Conservation (phyloP, 2,329 filamentous ascomycete genomes). For the Diaporthe sp. region DNA sequence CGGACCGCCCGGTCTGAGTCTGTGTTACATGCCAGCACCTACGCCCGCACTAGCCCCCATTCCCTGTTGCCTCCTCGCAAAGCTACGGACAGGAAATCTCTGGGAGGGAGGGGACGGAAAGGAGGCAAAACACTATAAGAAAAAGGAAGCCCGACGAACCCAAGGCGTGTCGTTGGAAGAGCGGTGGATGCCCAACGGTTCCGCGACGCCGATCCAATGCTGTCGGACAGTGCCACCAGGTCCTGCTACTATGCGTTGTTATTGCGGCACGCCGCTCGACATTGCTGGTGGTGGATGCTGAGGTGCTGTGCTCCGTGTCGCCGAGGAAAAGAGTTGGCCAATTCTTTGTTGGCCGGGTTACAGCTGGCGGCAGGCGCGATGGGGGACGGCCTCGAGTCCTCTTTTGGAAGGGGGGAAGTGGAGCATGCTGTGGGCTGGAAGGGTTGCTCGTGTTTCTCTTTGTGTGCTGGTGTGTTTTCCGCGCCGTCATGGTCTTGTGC, state of each 20-base stretch:
- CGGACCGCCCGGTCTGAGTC: constrained; percentile 14
- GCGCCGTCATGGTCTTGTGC: neutral
- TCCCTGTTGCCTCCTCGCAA: neutral
- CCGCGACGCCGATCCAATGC: constrained; percentile 25
- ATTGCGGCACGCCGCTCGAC: neutral
- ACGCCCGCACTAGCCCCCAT: neutral
- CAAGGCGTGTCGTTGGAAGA: neutral
- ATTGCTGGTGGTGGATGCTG: neutral
- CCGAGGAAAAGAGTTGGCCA: constrained; percentile 13
- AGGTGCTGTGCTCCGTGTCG: constrained; percentile 19
- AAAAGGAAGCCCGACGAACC: neutral
- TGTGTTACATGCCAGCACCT: constrained; percentile 28
- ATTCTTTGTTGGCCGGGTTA: neutral
- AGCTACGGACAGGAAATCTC: neutral
- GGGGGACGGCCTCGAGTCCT: constrained; percentile 15
- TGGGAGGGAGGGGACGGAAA: neutral
- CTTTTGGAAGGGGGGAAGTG: neutral
- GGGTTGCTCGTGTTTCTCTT: constrained; percentile 5
- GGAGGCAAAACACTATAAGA: neutral
- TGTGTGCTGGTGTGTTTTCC: neutral
- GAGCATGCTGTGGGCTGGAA: neutral
- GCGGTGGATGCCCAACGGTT: constrained; percentile 28
- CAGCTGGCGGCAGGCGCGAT: neutral
- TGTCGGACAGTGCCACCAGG: constrained; percentile 1
- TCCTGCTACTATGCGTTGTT: constrained; percentile 13